Evolutionary conservation across 2,329 filamentous ascomycete species (phyloP).

Genomic region (Pezicula radicicola): DNA sequence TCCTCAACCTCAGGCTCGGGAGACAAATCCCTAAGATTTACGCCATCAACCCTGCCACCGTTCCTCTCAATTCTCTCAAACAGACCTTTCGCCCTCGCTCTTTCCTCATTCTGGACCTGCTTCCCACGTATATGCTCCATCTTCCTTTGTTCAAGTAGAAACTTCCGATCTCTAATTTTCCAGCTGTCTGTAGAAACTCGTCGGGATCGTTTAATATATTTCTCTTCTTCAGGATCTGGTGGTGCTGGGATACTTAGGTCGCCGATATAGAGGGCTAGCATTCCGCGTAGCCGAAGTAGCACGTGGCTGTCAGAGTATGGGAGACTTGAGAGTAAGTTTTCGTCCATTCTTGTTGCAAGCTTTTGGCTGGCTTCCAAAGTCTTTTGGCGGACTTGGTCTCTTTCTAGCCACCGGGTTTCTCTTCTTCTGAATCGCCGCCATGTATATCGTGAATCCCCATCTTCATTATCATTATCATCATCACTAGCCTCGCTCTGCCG

Average conservation of each 20-base stretch:
- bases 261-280: constrained; percentile 71
- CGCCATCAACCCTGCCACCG: constrained; percentile 13
- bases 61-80: constrained; percentile 34
- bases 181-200: constrained; percentile 7
- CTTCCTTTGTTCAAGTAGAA: constrained; percentile 15
- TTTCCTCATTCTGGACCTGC: constrained; percentile 25
- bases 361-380: constrained; percentile 47
- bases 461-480: constrained; percentile 21
- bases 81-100: constrained; percentile 31
- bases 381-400: constrained; percentile 23
- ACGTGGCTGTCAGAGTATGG: constrained; percentile 68
- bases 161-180: constrained; percentile 14
- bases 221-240: constrained; percentile 10
- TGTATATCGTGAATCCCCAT: constrained; percentile 10
- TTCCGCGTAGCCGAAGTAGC: constrained; percentile 68
- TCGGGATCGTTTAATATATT: constrained; percentile 20
- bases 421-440: constrained; percentile 16
- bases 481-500: constrained; percentile 11
- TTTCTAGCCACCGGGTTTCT: constrained; percentile 21
- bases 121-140: constrained; percentile 20
- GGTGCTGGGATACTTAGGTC: constrained; percentile 54
- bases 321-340: constrained; percentile 57
- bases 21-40: constrained; percentile 11
- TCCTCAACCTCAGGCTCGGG: constrained; percentile 7
- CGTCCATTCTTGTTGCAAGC: constrained; percentile 68